phyloP scores from a whole-genome alignment of 768 basidiomycete species.

The Lactifluus piperatus region DNA sequence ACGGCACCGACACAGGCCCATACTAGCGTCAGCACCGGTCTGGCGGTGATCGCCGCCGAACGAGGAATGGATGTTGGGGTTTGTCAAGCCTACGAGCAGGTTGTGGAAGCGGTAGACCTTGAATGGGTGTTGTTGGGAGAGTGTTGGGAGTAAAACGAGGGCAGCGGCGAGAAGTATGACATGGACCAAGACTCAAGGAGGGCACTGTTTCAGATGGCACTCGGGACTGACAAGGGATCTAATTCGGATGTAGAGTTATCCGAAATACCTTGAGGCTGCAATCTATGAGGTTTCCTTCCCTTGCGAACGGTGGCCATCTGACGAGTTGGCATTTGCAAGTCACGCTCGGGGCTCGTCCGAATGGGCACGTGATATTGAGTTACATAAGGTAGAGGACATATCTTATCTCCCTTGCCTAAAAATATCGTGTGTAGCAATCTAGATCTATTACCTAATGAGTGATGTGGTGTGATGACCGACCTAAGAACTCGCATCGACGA shows the following conservation, averaged over 20 bases:
- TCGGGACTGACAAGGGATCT: conserved; percentile 2
- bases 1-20: conserved; percentile 49
- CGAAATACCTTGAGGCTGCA: not conserved
- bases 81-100: conserved; percentile 33
- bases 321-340: too few relatives aligned
- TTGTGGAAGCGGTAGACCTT: conserved; percentile 7
- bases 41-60: conserved; percentile 52
- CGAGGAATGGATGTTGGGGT: conserved; percentile 65
- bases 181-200: conserved; percentile 8
- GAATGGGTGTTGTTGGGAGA: conserved; percentile 4
- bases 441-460: too few relatives aligned
- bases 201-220: conserved; percentile 7
- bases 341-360: too few relatives aligned
- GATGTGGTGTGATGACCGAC: too few relatives aligned
- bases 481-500: too few relatives aligned
- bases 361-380: too few relatives aligned
- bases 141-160: conserved; percentile 9
- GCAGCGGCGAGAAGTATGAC: conserved; percentile 7
- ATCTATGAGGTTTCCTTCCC: not conserved
- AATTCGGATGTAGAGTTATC: not conserved
- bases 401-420: too few relatives aligned
- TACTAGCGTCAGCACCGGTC: conserved; percentile 46
- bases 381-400: too few relatives aligned
- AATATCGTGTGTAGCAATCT: too few relatives aligned
- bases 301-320: conserved; percentile 5